Base-by-base conservation (phyloP, 257 asterid genomes). In the Anisodus acutangulus region DNA sequence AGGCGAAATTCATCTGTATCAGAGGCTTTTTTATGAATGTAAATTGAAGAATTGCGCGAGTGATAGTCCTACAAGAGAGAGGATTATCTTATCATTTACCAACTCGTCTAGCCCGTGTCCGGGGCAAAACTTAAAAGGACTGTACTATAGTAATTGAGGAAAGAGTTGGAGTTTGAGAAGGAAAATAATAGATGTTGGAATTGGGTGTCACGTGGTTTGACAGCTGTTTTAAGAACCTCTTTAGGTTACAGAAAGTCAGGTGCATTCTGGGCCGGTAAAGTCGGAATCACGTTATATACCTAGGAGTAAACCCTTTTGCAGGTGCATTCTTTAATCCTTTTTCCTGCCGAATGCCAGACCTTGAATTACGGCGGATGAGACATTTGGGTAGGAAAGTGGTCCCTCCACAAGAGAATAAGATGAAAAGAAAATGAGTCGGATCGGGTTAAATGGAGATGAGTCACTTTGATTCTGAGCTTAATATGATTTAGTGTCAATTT, bases 191-290 rank as follows among this genome's bases (percentile, higher is more conserved):
- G 6, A n/a, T 13, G 51, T 3, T 3, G 47, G 39, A 8, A 26
- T 31, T 8, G 31, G n/a, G 59, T 0, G 54, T 79, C 89, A 89
- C 86, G 80, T 82, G 89, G 83, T 49, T 62, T 17, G 69, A 86
- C 90, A 89, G 91, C 86, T 84, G 88, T 84, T 8, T 47, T 19
- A 2, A 54, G 86, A 76, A 78, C 80, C 78, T 79, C 22, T 39
- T 71, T 69, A 59, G 19, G 69, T 83, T 22, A 53, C n/a, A 55
- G 67, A 6, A 57, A 12, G 63, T 82, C 90, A 84, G 85, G 91
- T 84, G 86, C 85, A 68, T 71, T 22, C 37, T 72, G 66, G 51
- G 59, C 10, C 87, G 85, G 12, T 63, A 81, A 31, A 81, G 58
- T 62, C 68, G 79, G 87, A 26, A 22, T 82, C 67, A 67, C 35